phyloP scores from a whole-genome alignment of 441 rosid genomes.

The Euphorbia celastroides region DNA sequence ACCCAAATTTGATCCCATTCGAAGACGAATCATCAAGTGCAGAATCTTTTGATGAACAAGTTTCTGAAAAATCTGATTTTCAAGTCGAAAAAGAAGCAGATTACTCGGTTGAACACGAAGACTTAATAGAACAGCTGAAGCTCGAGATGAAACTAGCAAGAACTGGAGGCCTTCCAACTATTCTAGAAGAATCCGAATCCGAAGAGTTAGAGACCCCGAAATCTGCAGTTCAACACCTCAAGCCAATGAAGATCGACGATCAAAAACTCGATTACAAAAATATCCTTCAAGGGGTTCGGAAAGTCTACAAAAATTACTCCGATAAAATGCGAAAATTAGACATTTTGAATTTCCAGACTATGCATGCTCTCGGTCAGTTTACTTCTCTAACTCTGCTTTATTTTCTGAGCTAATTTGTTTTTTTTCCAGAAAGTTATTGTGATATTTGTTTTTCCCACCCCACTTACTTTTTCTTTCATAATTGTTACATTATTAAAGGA shows the following conservation, averaged over 20 bases:
- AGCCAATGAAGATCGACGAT: conserved; percentile 48
- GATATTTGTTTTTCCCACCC: neutral
- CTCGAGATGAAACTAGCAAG: conserved; percentile 51
- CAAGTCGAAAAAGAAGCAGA: conserved; percentile 34
- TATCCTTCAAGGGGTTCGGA: conserved; percentile 44
- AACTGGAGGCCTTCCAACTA: conserved; percentile 76
- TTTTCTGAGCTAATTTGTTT: neutral
- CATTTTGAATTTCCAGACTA: conserved; percentile 60
- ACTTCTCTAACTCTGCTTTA: neutral
- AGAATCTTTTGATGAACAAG: conserved; percentile 13
- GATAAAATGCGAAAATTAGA: conserved; percentile 71
- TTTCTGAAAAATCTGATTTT: conserved; percentile 23
- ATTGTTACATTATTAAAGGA: conserved; percentile 14
- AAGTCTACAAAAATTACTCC: conserved; percentile 53
- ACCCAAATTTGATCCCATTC: conserved; percentile 17
- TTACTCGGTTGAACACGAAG: conserved; percentile 41
- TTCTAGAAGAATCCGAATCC: conserved; percentile 61
- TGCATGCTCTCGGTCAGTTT: conserved; percentile 65
- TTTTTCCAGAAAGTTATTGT: neutral
- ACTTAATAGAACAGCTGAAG: conserved; percentile 53
- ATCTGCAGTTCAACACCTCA: conserved; percentile 30
- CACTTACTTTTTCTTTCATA: neutral
- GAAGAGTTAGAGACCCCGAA: conserved; percentile 52
- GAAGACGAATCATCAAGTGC: conserved; percentile 7
- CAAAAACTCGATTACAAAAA: conserved; percentile 45